Base-by-base conservation (phyloP, 2,329 filamentous ascomycete species). In the Phaeophleospora eucalypticola region DNA sequence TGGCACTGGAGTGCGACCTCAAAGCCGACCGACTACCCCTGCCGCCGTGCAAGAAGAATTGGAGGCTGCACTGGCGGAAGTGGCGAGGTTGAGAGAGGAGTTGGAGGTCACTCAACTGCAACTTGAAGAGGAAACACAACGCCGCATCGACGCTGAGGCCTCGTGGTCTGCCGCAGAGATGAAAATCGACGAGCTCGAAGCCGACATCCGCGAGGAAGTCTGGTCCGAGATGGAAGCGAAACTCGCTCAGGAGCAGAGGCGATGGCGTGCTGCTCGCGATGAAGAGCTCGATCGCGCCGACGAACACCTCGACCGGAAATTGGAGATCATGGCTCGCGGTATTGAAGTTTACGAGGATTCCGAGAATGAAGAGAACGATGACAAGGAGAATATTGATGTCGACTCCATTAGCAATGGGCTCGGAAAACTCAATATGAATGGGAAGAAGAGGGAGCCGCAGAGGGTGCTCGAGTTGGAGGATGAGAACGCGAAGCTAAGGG, bases 191-290 rank as follows among this genome's bases (percentile, higher is more conserved):
- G 82, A 87, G 68, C 77, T 95, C 10, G 93, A 98, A 65, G 83
- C 87, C 58, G 84, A 85, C 4, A 81, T 97, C 21, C 83, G 93
- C 17, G 91, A 96, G 61, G 91, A 97, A 57, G 91, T 90, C 58
- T 90, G 83, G 57, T 76, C 73, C 2, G 93, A 96, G 62, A 94
- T 95, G 73, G 93, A 98, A 62, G 74, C 79, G 49, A 80, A 82
- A 9, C 76, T 96, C 38, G 79, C 82, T 16, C 71, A 83, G 10
- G 89, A 96, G 65, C 80, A 87, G 65, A 77, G 80, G 8, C 77
- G 87, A n/a, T 96, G 89, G 86, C 85, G 91, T 63, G 79, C 78
- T 0, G 85, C 82, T 0, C 80, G 89, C 65, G 85, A 87, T 15
- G 80, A 85, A 4, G 89, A 96, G 66, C 62, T 72, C 45, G 89